Conservation (phyloP, 805 yeast species). For the Ogataea corticis region DNA sequence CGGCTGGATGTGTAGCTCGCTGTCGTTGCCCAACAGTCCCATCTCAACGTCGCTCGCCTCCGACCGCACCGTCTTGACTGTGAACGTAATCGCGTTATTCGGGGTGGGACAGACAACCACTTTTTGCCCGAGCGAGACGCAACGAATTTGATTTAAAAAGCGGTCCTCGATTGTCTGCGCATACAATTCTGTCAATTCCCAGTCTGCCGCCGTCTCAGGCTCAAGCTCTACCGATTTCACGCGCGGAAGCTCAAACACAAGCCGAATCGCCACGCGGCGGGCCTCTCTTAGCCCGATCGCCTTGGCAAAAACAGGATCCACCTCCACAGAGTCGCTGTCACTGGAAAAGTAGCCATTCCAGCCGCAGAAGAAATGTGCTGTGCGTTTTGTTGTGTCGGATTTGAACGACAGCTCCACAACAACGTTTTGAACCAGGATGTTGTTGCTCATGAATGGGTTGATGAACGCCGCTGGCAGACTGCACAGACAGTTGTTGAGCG, state of each 20-base stretch:
- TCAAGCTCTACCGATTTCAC: slow-evolving; percentile 71
- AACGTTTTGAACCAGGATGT: slow-evolving; percentile 41
- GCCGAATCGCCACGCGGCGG: slow-evolving; percentile 40
- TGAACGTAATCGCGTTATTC: slow-evolving; percentile 57
- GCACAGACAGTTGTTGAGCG: slow-evolving; percentile 35
- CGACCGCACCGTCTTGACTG: slow-evolving; percentile 46
- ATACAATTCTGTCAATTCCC: slow-evolving; percentile 88
- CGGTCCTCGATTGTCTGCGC: slow-evolving; percentile 74
- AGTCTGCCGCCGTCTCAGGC: slow-evolving; percentile 75
- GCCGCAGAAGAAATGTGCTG: slow-evolving; percentile 25
- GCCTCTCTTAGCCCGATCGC: slow-evolving; percentile 47
- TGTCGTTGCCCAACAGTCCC: slow-evolving; percentile 44
- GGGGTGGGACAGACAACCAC: slow-evolving; percentile 72
- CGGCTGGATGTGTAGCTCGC: slow-evolving; percentile 64
- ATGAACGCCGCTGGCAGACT: slow-evolving; percentile 39
- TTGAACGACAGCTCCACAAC: slow-evolving; percentile 33
- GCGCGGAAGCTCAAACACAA: slow-evolving; percentile 50
- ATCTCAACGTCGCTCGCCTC: slow-evolving; percentile 21
- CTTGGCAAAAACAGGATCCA: slow-evolving; percentile 68
- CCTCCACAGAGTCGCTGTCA: slow-evolving; percentile 41
- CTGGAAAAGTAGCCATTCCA: slow-evolving; percentile 34
- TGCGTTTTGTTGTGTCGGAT: slow-evolving; percentile 13
- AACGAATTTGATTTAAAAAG: slow-evolving; percentile 77
- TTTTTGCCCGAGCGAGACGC: slow-evolving; percentile 58
- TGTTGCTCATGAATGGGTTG: slow-evolving; percentile 39